Base-by-base conservation (phyloP, 2,329 filamentous ascomycete genomes). In the Proliferodiscus dingleyae region DNA sequence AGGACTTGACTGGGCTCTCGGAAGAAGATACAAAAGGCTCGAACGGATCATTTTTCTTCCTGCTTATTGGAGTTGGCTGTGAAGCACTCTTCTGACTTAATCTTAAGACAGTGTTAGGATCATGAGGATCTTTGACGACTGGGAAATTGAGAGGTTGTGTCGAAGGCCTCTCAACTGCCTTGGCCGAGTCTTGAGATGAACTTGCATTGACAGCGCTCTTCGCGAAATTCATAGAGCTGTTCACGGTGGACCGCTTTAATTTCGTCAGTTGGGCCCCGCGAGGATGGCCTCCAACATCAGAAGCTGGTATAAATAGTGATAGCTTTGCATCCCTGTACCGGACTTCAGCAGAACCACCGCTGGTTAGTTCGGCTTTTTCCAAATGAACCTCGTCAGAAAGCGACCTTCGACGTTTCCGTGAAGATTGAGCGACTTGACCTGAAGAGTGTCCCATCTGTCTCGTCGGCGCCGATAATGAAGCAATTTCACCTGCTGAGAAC, bases 71-170 rank as follows among this genome's bases (percentile, higher is more conserved):
- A 22, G 70, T 74, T 44, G 73, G 73, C 30, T 80, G 78, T 28
- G 75, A 75, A 41, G 64, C 68, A 44, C 73, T 78, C 37, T 73
- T 71, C 62, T 91, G 87, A 58, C 84, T 89, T 23, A 88, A 68
- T 36, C 82, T 78, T 37, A 80, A 55, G 22, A 74, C 70, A 0
- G 83, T 86, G 47, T 72, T 73, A 4, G 78, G 75, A 55, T 87
- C 80, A 55, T 81, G 75, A 1, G 83, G 77, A 55, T 91, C 80
- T 65, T 95, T 94, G 18, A 91, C 86, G 10, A 89, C 77, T 1
- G 84, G 77, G 58, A 89, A 94, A 22, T 73, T 74, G 21, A 89
- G 68, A 18, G 70, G 73, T 51, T 72, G 59, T 53, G 67, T 63
- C 53, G 67, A 52, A 5, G 51, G 37, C 13, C 41, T 47, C 3